These are phyloP conservation scores for Fusarium sp. DNA, from an alignment of 2,329 filamentous ascomycete species.

Conservation along the genomic window DNA sequence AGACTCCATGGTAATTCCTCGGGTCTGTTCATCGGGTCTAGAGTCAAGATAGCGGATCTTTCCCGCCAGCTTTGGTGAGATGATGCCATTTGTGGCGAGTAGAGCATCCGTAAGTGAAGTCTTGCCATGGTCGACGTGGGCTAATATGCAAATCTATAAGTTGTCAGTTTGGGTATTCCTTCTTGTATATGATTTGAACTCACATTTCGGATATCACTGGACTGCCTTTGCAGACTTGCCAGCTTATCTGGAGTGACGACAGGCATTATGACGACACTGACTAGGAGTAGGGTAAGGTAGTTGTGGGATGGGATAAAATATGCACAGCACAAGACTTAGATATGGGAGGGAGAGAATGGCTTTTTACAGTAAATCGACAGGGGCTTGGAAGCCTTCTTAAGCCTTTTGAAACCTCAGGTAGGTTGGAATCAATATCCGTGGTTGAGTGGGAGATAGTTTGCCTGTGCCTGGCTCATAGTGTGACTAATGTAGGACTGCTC, in stretches of 20 bases:
- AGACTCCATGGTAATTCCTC: constrained; percentile 99
- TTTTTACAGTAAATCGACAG: constrained; percentile 8
- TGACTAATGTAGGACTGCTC: constrained; percentile 46
- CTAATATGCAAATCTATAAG: constrained; percentile 88
- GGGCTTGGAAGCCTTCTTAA: constrained; percentile 21
- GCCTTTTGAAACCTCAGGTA: constrained; percentile 2
- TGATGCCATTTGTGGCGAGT: constrained; percentile 98
- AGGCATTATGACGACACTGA: constrained; percentile 76
- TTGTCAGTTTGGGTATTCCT: constrained; percentile 10
- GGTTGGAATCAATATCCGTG: constrained; percentile 17
- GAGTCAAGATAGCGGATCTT: constrained; percentile 99
- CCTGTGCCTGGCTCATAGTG: constrained; percentile 37
- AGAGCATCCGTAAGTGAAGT: constrained; percentile 96
- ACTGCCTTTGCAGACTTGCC: constrained; percentile 87
- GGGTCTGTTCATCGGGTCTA: constrained; percentile 92
- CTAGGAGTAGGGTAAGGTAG: constrained; percentile 25
- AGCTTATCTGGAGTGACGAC: constrained; percentile 93
- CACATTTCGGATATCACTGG: constrained; percentile 94
- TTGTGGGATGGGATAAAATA: constrained; percentile 15
- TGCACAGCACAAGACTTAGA: constrained; percentile 12
- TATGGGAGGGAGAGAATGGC: constrained; percentile 12
- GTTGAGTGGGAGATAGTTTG: constrained; percentile 30
- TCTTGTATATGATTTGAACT: constrained; percentile 49
- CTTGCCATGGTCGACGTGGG: constrained; percentile 98
- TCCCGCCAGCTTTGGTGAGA: constrained; percentile 95